Base-by-base conservation (phyloP, 2,329 filamentous ascomycete genomes). In the Thelonectria blattea region DNA sequence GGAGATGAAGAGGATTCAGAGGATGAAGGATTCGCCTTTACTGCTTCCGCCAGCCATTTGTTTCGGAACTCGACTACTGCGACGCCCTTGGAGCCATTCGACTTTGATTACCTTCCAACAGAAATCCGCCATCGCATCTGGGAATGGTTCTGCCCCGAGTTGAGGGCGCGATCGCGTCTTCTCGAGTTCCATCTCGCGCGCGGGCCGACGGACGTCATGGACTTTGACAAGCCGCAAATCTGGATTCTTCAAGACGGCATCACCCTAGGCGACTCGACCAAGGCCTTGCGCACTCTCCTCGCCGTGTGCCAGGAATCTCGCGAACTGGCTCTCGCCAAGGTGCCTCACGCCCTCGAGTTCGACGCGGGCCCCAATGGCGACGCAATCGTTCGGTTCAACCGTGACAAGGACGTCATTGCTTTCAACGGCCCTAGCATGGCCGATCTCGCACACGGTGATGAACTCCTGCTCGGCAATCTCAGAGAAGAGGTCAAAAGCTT, bases 271-370 rank as follows among this genome's bases (percentile, higher is more conserved):
- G 63, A 71, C 4, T 71, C 72, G n/a, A 79, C 75, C 1, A 59
- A 56, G 18, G 50, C 64, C 2, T 53, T 73, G 1, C 72, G 76
- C 8, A 58, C 63, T 4, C 61, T 79, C 14, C 63, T 78, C 32
- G 71, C 76, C 2, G 69, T 75, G 9, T 69, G 77, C 39, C 64
- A 68, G 8, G 76, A 79, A 61, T 75, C 75, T n/a, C 77, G 78
- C 24, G 64, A 58, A 14, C 56, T 77, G 3, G 77, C 70, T 5
- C 59, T 71, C 41, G 68, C 64, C 8, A 63, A 58, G 3, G 74
- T 73, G 10, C 78, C 78, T 0, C 64, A 80, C 22, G 61, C 70
- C 12, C 61, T 79, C 20, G 50, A 34, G 27, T 67, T 80, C 1
- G 66, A 73, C 3, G 63, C 56, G 4, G 61, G 60, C 0, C 58